These are phyloP conservation scores for Parathielavia appendiculata DNA, from an alignment of 495 filamentous ascomycete species.

Conservation along the genomic window DNA sequence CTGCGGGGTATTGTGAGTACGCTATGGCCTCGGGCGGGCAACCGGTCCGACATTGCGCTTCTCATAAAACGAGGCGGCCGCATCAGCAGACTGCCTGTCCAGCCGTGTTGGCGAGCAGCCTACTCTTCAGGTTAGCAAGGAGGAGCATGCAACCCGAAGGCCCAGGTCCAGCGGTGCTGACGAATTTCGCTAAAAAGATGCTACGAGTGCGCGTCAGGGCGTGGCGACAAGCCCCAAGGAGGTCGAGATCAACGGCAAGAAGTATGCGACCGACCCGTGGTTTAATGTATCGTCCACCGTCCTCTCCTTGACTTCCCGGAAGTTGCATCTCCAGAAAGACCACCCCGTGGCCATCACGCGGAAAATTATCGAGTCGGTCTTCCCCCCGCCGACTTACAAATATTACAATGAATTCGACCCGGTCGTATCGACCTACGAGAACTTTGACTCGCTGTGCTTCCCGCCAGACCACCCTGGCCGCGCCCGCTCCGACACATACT, in stretches of 20 bases:
- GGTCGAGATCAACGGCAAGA: conserved; percentile 51
- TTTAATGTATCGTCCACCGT: conserved; percentile 78
- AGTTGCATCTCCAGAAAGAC: conserved; percentile 77
- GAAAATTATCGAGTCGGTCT: conserved; percentile 84
- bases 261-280: conserved; percentile 71
- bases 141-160: background rate
- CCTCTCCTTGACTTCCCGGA: conserved; percentile 62
- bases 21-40: conserved; percentile 10
- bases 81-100: background rate
- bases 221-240: conserved; percentile 7
- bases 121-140: conserved; percentile 28
- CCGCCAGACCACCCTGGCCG: conserved; percentile 85
- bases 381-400: conserved; percentile 65
- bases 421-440: conserved; percentile 78
- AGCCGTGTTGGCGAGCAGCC: conserved; percentile 11
- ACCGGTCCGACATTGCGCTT: conserved; percentile 8
- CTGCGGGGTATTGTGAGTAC: conserved; percentile 15
- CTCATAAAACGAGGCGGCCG: conserved; percentile 8
- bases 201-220: background rate
- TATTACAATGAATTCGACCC: conserved; percentile 74
- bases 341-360: conserved; percentile 90
- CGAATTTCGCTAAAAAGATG: conserved; percentile 6
- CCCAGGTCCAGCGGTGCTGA: conserved; percentile 7
- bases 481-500: conserved; percentile 87
- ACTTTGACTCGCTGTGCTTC: conserved; percentile 95